These are phyloP conservation scores for Toxoplasma gondii DNA, from an alignment of 169 alveolate genomes.

Conservation along the genomic window DNA sequence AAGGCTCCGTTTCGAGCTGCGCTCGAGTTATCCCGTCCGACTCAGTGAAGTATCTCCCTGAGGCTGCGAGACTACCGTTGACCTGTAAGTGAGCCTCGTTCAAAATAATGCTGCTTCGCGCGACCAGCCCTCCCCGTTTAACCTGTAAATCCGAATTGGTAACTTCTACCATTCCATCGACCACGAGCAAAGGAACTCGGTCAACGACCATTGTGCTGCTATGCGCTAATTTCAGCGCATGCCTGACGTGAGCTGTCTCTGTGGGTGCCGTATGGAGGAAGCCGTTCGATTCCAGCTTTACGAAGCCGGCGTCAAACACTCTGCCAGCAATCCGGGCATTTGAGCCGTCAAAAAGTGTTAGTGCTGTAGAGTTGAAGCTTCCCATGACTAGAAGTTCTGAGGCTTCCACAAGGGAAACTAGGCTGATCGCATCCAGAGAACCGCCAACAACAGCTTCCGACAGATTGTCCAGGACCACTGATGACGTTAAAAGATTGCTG, in stretches of 20 bases:
- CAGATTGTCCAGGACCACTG: neutral
- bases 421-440: neutral
- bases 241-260: neutral
- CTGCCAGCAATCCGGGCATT: neutral
- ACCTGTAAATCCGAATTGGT: neutral
- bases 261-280: neutral
- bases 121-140: neutral
- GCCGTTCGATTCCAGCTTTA: neutral
- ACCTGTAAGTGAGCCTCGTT: conserved; percentile 1
- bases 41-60: neutral
- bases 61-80: neutral
- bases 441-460: neutral
- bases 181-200: neutral
- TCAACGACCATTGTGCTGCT: conserved; percentile 4
- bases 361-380: neutral
- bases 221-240: neutral
- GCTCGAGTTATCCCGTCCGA: neutral
- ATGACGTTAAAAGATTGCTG: neutral
- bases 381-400: conserved; percentile 6
- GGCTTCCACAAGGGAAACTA: neutral
- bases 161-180: neutral
- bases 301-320: neutral
- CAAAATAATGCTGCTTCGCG: neutral
- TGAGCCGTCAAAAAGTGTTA: conserved; percentile 2
- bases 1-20: neutral